These are phyloP conservation scores for Hordeum pubiflorum DNA, from an alignment of 202 grass and related monocot species.

Conservation along the genomic window DNA sequence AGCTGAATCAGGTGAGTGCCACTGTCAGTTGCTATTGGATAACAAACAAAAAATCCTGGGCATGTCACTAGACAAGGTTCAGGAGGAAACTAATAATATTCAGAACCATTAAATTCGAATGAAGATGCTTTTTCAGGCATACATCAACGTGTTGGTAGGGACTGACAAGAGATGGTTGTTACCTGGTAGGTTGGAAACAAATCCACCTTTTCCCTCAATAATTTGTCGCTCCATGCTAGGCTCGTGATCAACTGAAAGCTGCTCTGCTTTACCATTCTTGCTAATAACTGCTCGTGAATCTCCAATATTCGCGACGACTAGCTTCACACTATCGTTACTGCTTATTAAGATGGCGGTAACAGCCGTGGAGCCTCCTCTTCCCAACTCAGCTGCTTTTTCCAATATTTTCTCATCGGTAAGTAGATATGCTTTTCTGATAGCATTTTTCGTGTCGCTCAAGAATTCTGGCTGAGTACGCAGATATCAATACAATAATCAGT, in stretches of 20 bases:
- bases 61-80: background rate
- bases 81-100: background rate
- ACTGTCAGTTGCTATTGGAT: background rate
- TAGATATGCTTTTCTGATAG: slow-evolving; percentile 76
- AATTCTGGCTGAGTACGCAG: slow-evolving; percentile 71
- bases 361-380: slow-evolving; percentile 89
- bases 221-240: slow-evolving; percentile 48
- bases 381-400: slow-evolving; percentile 66
- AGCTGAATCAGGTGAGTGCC: background rate
- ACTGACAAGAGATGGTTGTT: slow-evolving; percentile 8
- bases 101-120: background rate
- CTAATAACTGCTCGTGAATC: slow-evolving; percentile 90
- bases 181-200: slow-evolving; percentile 94
- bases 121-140: slow-evolving; percentile 12
- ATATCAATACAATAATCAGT: slow-evolving; percentile 29
- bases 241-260: slow-evolving; percentile 90
- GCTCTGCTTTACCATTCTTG: slow-evolving; percentile 60
- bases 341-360: slow-evolving; percentile 90
- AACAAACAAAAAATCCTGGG: background rate
- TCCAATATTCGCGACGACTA: slow-evolving; percentile 90
- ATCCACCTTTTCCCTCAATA: slow-evolving; percentile 85
- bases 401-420: slow-evolving; percentile 82
- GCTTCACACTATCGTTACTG: slow-evolving; percentile 41
- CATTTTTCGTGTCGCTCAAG: slow-evolving; percentile 57
- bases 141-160: background rate